Evolutionary conservation across 2,329 filamentous ascomycete species (phyloP), one percentile per base, ranked within the genome.

Genomic region (Aspergillus melleus): DNA sequence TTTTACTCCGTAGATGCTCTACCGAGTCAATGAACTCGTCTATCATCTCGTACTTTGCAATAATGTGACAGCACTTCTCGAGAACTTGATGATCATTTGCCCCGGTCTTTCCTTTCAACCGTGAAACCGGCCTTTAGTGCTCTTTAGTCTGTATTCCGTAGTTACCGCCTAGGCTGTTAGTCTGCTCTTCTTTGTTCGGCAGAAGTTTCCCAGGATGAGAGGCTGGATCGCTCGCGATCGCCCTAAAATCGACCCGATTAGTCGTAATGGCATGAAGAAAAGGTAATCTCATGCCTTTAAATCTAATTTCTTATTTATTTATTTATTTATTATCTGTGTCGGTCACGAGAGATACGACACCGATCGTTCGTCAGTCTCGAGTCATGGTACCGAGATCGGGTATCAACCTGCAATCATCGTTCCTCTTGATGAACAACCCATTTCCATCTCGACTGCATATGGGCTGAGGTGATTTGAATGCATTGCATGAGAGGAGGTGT

Each of bases 151-250:
- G 24, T 30, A 19, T 26, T 29, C 30, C 53, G 58, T 11, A 24
- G 24, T 24, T 24, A 29, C 26, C 26, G 26, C 26, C 26, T 29
- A 29, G 14, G 30, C 30, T 55, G 30, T 30, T 16, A 39, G 46
- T 26, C 16, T 46, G 12, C 9, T 46, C 11, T 54, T 54, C 24
- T 47, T 32, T 42, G 36, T 42, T 42, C 36, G 36, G 55, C 26
- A 29, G 42, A 44, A 46, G 51, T 42, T 49, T 29, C 16, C 20
- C 55, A 42, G 36, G 19, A 32, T 24, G 24, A 26, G 24, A 26
- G 26, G 32, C 22, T 44, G 46, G 30, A 54, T 51, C 44, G 32
- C 53, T 54, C 14, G n/a, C 54, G 58, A 60, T 60, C 51, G 44
- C 58, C n/a, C 44, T 54, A 54, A n/a, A 50, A 54, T 60, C 42